Evolutionary conservation across 176 grass and related monocot species (phyloP).

Genomic region (Elaeis guineensis): DNA sequence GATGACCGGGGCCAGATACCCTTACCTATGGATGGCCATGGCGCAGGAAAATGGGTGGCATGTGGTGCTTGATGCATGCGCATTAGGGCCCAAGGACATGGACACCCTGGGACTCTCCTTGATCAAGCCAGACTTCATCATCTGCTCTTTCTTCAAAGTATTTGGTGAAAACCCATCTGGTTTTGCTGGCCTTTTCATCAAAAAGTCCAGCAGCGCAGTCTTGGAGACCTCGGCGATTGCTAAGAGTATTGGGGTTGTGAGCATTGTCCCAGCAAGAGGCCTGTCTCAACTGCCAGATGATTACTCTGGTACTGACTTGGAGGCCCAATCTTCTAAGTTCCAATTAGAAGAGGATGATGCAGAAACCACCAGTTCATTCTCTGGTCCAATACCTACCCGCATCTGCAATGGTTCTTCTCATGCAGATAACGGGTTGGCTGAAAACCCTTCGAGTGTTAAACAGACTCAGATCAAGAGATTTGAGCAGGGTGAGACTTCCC

Average conservation of each 20-base stretch:
- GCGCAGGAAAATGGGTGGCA: constrained; percentile 76
- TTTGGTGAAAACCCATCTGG: constrained; percentile 84
- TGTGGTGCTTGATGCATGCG: constrained; percentile 77
- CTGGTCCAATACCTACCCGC: constrained; percentile 42
- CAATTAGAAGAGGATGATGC: constrained; percentile 28
- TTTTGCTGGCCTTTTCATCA: constrained; percentile 76
- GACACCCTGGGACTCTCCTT: constrained; percentile 73
- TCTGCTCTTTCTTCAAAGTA: constrained; percentile 95
- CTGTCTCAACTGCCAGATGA: constrained; percentile 39
- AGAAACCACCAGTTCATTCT: constrained; percentile 59
- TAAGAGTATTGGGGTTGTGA: constrained; percentile 80
- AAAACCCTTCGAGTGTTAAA: neutral
- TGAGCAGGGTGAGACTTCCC: constrained; percentile 3
- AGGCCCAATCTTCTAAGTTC: constrained; percentile 27
- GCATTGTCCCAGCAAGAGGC: constrained; percentile 52
- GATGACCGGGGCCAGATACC: constrained; percentile 68
- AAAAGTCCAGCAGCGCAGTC: constrained; percentile 39
- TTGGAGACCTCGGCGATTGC: constrained; percentile 67
- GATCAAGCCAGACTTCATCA: constrained; percentile 87
- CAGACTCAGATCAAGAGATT: constrained; percentile 3
- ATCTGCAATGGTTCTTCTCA: neutral
- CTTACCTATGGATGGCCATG: constrained; percentile 84
- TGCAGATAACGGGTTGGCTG: neutral
- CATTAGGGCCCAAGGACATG: constrained; percentile 74
- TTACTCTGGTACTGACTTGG: constrained; percentile 56